Percentiles rank a stretch among this genome's conserved stretches.
Evolutionary conservation across 441 rosid species (phyloP).

Genomic region (Codiaeum variegatum): DNA sequence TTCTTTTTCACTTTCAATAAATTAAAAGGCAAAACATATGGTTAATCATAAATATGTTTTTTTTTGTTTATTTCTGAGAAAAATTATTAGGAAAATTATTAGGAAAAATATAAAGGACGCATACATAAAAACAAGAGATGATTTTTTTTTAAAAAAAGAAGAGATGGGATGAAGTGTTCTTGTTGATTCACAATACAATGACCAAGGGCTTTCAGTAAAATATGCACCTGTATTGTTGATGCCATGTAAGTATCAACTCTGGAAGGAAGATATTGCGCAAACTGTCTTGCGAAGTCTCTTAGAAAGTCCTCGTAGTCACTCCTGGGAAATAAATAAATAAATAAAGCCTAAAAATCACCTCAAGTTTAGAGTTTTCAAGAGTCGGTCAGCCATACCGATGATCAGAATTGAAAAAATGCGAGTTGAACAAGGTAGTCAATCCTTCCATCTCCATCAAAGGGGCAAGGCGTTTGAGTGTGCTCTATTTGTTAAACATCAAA

Average conservation of each 20-base stretch:
- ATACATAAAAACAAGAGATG: no score
- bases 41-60: no score
- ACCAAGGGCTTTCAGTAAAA: conserved; percentile 6
- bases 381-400: conserved; percentile 51
- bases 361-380: conserved; percentile 14
- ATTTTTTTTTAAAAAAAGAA: no score
- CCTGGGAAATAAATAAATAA: conserved; percentile 34
- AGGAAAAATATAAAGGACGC: no score
- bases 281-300: conserved; percentile 69
- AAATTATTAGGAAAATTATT: no score
- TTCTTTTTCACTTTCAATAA: background rate
- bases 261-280: conserved; percentile 56
- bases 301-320: conserved; percentile 76
- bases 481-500: conserved; percentile 47
- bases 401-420: conserved; percentile 64
- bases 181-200: background rate
- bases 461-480: conserved; percentile 61
- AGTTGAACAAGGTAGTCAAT: conserved; percentile 43
- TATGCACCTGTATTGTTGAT: conserved; percentile 76
- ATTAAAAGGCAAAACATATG: background rate
- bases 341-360: conserved; percentile 17
- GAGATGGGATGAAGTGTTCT: no score
- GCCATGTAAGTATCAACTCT: conserved; percentile 78
- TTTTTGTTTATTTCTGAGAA: no score
- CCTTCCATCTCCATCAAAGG: conserved; percentile 69